Evolutionary conservation across 345 rosid species (phyloP).

Genomic region (Eucalyptus lansdowneana): DNA sequence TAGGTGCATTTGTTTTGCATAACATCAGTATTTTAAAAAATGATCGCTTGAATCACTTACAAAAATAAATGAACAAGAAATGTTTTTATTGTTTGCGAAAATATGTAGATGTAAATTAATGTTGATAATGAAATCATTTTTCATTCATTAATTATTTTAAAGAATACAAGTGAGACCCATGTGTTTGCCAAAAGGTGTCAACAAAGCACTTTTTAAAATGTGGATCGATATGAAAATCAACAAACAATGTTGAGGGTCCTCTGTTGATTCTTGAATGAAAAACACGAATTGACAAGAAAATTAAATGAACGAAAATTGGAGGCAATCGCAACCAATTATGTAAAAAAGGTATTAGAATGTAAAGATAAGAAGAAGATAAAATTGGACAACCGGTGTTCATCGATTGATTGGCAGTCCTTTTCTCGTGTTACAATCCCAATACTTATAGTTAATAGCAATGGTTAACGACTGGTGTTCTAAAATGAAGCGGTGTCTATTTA

Average conservation of each 20-base stretch:
- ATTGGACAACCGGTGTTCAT: rapidly evolving
- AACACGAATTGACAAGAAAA: not conserved
- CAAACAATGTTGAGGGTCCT: not conserved
- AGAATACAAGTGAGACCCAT: rapidly evolving
- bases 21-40: too few species aligned
- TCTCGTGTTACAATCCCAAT: not conserved
- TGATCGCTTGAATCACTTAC: not conserved
- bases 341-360: not conserved
- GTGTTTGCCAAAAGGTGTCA: not conserved
- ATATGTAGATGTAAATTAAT: not conserved
- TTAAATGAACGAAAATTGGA: not conserved
- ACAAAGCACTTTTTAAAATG: not conserved
- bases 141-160: not conserved
- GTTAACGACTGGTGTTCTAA: not conserved
- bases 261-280: not conserved
- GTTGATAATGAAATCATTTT: not conserved
- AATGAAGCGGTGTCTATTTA: rapidly evolving
- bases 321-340: not conserved
- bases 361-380: not conserved
- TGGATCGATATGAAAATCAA: not conserved
- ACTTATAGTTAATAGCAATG: rapidly evolving
- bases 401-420: not conserved
- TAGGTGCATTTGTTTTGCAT: not conserved
- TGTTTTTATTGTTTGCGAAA: rapidly evolving
- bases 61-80: not conserved